Conservation (phyloP, 257 asterid species). For the Verbena officinalis region DNA sequence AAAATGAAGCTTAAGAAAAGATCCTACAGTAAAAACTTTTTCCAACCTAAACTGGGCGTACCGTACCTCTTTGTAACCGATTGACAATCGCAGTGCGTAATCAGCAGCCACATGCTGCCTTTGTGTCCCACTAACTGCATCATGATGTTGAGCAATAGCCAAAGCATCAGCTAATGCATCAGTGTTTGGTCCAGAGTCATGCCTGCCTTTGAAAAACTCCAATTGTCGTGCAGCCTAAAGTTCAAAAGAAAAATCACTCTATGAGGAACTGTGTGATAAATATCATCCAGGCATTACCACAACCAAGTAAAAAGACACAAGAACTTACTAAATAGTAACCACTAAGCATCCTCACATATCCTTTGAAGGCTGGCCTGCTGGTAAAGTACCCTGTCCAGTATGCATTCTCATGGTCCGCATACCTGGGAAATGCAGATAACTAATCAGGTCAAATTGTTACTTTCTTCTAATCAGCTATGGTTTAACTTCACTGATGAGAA, state of each 20-base stretch:
- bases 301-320: constrained; percentile 29
- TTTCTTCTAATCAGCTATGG: neutral
- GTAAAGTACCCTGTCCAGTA: constrained; percentile 91
- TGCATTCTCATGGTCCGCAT: constrained; percentile 78
- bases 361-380: constrained; percentile 75
- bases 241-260: constrained; percentile 16
- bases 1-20: constrained; percentile 11
- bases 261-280: constrained; percentile 1
- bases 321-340: constrained; percentile 64
- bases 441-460: constrained; percentile 21
- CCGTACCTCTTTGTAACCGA: constrained; percentile 72
- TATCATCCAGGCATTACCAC: neutral
- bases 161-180: constrained; percentile 76
- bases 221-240: constrained; percentile 79
- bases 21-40: constrained; percentile 4
- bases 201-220: constrained; percentile 67
- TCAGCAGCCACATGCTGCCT: constrained; percentile 82
- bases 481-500: constrained; percentile 28
- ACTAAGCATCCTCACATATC: constrained; percentile 74
- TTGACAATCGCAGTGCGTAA: constrained; percentile 72
- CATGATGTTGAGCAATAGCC: constrained; percentile 86
- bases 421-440: constrained; percentile 40
- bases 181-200: constrained; percentile 53
- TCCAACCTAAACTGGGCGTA: constrained; percentile 18
- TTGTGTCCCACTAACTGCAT: constrained; percentile 80